Percentiles rank a stretch among this genome's conserved stretches.
Conservation (phyloP, 805 yeast species). For the Wickerhamomyces chaumierensis region DNA sequence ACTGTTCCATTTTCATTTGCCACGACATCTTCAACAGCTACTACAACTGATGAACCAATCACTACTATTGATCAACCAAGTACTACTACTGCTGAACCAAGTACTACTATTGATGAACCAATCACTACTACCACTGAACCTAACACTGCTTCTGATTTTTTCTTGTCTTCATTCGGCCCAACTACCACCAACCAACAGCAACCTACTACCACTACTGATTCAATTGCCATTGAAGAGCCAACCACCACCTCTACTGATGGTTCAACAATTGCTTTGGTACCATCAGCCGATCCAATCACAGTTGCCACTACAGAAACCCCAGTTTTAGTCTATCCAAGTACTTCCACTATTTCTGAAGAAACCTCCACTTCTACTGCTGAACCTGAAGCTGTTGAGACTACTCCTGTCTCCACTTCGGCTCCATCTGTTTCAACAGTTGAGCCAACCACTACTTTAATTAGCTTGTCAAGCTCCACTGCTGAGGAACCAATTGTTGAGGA, state of each 20-base stretch:
- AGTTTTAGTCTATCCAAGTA: not conserved
- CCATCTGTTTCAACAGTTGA: not conserved
- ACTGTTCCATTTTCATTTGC: too few relatives aligned
- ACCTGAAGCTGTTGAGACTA: not conserved
- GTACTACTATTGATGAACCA: too few relatives aligned
- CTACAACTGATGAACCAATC: too few relatives aligned
- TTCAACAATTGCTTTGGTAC: too few relatives aligned
- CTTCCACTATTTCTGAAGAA: not conserved
- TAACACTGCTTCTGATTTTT: too few relatives aligned
- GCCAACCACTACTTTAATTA: not conserved
- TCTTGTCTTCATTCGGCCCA: too few relatives aligned
- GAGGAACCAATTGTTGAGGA: conserved; percentile 1
- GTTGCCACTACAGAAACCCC: not conserved
- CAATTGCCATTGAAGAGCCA: not conserved
- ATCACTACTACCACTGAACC: too few relatives aligned
- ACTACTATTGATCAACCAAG: too few relatives aligned
- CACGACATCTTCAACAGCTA: too few relatives aligned
- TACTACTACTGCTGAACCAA: too few relatives aligned
- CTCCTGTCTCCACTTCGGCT: not conserved
- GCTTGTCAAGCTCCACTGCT: not conserved
- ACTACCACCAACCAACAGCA: too few relatives aligned
- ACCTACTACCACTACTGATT: not conserved
- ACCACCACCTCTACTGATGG: not conserved
- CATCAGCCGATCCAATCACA: not conserved
- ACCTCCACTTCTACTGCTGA: conserved; percentile 1